Evolutionary conservation across 805 yeast species (phyloP).

Genomic region (Alloascoidea africana): DNA sequence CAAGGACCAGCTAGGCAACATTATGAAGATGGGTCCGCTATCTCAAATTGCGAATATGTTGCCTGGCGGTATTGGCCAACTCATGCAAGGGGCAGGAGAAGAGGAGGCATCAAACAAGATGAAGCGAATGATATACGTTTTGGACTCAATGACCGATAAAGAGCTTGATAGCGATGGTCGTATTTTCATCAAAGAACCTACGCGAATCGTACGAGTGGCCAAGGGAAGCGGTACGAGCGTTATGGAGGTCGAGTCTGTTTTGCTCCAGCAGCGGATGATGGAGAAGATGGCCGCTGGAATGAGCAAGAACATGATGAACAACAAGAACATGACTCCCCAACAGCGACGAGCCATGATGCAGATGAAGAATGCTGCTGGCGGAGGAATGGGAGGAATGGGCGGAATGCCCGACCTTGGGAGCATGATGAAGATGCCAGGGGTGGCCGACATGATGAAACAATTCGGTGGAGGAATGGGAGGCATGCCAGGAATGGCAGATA

Average conservation of each 20-base stretch:
- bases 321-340: constrained; percentile 25
- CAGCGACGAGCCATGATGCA: constrained; percentile 30
- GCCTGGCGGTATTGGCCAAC: constrained; percentile 75
- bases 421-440: constrained; percentile 31
- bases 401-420: constrained; percentile 40
- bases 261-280: constrained; percentile 88
- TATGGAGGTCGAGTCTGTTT: constrained; percentile 83
- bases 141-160: constrained; percentile 91
- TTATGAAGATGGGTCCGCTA: constrained; percentile 93
- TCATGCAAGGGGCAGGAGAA: constrained; percentile 81
- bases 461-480: constrained; percentile 40
- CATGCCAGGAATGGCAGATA: constrained; percentile 12
- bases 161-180: constrained; percentile 87
- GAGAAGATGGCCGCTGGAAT: constrained; percentile 75
- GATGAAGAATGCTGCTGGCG: constrained; percentile 38
- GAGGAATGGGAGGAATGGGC: constrained; percentile 29
- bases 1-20: constrained; percentile 88
- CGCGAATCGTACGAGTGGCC: constrained; percentile 80
- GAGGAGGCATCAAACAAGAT: constrained; percentile 78
- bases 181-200: constrained; percentile 65
- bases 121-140: constrained; percentile 76
- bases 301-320: constrained; percentile 36
- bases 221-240: constrained; percentile 90
- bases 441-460: constrained; percentile 9
- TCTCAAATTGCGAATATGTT: constrained; percentile 91